These are phyloP conservation scores for Colletotrichum sp. DNA, from an alignment of 2,329 filamentous ascomycete species.

Conservation along the genomic window DNA sequence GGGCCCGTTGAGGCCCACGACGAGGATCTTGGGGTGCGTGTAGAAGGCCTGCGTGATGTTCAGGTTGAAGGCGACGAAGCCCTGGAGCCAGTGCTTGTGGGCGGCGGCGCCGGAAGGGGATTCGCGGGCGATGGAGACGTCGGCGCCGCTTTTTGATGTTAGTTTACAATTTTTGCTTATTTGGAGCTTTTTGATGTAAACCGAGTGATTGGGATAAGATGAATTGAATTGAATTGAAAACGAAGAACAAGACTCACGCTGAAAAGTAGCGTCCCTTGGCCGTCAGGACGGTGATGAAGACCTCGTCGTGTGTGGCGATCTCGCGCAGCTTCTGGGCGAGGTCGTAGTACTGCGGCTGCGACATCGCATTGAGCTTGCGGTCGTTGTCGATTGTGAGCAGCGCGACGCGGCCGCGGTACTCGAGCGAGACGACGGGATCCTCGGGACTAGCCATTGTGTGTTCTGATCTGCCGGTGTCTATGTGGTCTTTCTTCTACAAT, in stretches of 20 bases:
- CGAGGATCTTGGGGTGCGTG: conserved; percentile 90
- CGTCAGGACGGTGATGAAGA: conserved; percentile 84
- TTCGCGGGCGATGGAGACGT: conserved; percentile 66
- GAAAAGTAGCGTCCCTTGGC: conserved; percentile 88
- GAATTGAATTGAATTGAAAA: not conserved
- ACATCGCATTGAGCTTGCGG: conserved; percentile 87
- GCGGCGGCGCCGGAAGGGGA: conserved; percentile 41
- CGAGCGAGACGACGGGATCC: conserved; percentile 36
- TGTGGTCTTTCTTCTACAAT: not conserved
- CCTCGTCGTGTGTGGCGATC: conserved; percentile 78
- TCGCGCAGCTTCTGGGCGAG: conserved; percentile 77
- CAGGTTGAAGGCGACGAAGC: conserved; percentile 85
- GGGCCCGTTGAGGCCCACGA: conserved; percentile 90
- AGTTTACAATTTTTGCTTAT: not conserved
- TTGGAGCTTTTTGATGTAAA: not conserved
- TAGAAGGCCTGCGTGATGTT: conserved; percentile 91
- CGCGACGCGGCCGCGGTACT: conserved; percentile 53
- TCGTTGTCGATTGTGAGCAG: conserved; percentile 86
- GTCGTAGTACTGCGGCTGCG: conserved; percentile 75
- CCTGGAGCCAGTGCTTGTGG: conserved; percentile 65
- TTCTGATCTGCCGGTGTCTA: not conserved
- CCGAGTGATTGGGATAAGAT: not conserved
- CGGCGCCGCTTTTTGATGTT: conserved; percentile 68
- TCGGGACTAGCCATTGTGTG: conserved; percentile 7
- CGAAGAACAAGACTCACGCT: conserved; percentile 63